phyloP scores from a whole-genome alignment of 352 stramenopile genomes.

The Globisporangium lucens region DNA sequence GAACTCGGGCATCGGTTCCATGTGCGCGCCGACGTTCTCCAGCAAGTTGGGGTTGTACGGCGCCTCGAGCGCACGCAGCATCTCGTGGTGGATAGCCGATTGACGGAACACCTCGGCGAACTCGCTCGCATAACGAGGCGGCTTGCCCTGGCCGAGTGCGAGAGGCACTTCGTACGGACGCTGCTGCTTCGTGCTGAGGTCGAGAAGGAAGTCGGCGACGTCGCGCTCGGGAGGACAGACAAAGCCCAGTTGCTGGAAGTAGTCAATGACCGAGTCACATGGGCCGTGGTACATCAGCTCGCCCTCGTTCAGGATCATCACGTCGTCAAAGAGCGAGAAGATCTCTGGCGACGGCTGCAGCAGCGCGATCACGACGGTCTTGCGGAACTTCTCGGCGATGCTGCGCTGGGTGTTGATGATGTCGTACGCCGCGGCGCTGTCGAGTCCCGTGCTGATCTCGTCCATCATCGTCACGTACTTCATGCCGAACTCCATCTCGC shows the following conservation, averaged over 20 bases:
- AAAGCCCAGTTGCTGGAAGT: conserved; percentile 73
- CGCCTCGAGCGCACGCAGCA: background rate
- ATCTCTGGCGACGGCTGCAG: conserved; percentile 91
- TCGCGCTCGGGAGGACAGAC: conserved; percentile 38
- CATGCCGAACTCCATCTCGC: conserved; percentile 83
- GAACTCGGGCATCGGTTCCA: conserved; percentile 58
- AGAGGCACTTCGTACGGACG: conserved; percentile 25
- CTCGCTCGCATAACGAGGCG: conserved; percentile 22
- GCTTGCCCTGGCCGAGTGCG: background rate
- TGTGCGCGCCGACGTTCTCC: conserved; percentile 56
- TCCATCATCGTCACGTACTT: conserved; percentile 85
- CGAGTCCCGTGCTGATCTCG: conserved; percentile 90
- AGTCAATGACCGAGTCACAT: conserved; percentile 51
- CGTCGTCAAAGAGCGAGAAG: conserved; percentile 91
- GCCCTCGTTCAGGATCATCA: conserved; percentile 91
- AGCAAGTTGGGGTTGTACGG: background rate
- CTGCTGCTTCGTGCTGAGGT: conserved; percentile 44
- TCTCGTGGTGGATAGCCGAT: background rate
- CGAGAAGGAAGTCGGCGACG: conserved; percentile 89
- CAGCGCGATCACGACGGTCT: conserved; percentile 72
- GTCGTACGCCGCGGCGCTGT: conserved; percentile 72
- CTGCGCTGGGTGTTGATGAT: conserved; percentile 51
- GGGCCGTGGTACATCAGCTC: conserved; percentile 86
- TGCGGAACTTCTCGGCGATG: conserved; percentile 46
- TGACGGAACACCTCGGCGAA: conserved; percentile 12